Evolutionary conservation across 352 stramenopile genomes (phyloP).

Genomic region (Salisapilia sapeloensis): DNA sequence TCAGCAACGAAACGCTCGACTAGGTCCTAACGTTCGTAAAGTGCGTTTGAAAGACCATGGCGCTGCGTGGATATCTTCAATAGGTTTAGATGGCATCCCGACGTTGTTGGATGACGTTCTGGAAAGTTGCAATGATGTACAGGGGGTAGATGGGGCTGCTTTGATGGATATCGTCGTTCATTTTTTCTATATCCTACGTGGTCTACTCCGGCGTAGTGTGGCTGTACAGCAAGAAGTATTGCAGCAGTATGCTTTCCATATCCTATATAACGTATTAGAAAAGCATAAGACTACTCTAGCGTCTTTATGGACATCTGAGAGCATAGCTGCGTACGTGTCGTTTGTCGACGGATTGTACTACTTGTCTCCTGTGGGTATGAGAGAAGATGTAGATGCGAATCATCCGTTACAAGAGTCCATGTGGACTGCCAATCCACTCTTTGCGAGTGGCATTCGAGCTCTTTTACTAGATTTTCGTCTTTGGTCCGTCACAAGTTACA

Average conservation of each 20-base stretch:
- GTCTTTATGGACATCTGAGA: constrained; percentile 41
- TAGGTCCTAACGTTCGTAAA: constrained; percentile 41
- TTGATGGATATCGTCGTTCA: constrained; percentile 20
- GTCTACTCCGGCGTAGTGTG: constrained; percentile 31
- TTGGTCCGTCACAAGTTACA: constrained; percentile 41
- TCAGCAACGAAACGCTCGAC: constrained; percentile 43
- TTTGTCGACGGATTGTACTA: constrained; percentile 31
- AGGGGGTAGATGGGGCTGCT: constrained; percentile 1
- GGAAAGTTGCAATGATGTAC: constrained; percentile 19
- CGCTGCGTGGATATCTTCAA: constrained; percentile 24
- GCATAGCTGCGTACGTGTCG: constrained; percentile 47
- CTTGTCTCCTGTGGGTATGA: constrained; percentile 15
- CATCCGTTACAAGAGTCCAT: constrained; percentile 45
- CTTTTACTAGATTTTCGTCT: constrained; percentile 53
- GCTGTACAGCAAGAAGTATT: constrained; percentile 34
- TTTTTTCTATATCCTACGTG: constrained; percentile 48
- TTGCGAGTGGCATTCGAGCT: constrained; percentile 40
- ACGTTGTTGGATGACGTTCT: constrained; percentile 49
- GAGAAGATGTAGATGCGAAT: constrained; percentile 7
- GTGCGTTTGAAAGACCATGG: constrained; percentile 17
- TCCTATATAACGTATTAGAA: constrained; percentile 37
- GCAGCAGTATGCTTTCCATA: constrained; percentile 45
- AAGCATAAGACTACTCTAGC: constrained; percentile 16
- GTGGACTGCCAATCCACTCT: constrained; percentile 59
- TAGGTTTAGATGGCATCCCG: constrained; percentile 36